Conservation (phyloP, 1,139 yeast species). For the Yarrowia galli region DNA sequence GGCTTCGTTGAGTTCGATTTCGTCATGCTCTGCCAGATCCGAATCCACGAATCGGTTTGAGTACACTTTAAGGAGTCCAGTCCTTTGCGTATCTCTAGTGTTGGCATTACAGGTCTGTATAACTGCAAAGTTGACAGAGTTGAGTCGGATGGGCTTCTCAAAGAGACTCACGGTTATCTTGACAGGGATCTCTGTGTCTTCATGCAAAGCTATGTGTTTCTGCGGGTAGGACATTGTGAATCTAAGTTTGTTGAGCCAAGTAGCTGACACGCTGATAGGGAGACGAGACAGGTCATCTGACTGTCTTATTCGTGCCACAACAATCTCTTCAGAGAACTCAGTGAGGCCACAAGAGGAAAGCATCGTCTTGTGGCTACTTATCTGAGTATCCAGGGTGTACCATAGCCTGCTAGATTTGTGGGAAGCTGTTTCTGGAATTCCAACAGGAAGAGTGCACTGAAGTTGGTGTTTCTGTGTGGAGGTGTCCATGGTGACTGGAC, state of each 20-base stretch:
- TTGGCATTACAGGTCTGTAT: not conserved
- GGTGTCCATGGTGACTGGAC: not conserved
- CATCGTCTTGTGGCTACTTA: not conserved
- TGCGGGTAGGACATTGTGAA: not conserved
- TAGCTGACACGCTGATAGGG: not conserved
- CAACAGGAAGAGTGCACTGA: not conserved
- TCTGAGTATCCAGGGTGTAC: not conserved
- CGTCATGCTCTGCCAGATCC: not conserved
- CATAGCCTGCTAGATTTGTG: not conserved
- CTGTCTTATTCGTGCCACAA: not conserved
- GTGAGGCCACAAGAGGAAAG: not conserved
- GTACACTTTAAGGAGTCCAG: not conserved
- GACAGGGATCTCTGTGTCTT: not conserved
- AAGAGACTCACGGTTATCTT: not conserved
- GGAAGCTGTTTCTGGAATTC: not conserved
- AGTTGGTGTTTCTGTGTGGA: not conserved
- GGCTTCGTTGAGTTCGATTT: not conserved
- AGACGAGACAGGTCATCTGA: not conserved
- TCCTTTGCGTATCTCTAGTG: not conserved
- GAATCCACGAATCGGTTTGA: not conserved
- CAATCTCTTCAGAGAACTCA: not conserved
- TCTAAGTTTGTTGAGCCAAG: not conserved
- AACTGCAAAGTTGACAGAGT: not conserved
- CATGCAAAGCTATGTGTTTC: not conserved
- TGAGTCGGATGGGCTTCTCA: constrained; percentile 4